Base-by-base conservation (phyloP, 2,329 filamentous ascomycete species). In the Aspergillus intermedius region DNA sequence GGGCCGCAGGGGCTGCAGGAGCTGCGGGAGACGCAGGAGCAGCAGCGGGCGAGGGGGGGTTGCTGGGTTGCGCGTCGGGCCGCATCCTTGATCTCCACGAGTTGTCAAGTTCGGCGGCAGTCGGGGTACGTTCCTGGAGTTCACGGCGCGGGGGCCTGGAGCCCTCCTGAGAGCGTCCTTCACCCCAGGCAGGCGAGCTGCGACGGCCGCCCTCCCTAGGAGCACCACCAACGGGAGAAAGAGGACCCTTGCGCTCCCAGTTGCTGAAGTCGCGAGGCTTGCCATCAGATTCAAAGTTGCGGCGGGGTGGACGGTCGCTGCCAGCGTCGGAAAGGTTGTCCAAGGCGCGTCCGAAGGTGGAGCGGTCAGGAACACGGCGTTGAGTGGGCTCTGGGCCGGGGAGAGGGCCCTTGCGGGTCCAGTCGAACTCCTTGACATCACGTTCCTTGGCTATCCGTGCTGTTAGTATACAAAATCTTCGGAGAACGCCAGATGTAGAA, bases 171-270 rank as follows among this genome's bases (percentile, higher is more conserved):
- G 82, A 83, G 51, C 74, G 74, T 45, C 79, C 81, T 65, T 84
- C 74, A 54, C 82, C 83, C 90, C 91, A 87, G 47, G 84, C 83
- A 49, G 89, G 85, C 15, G 88, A 88, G 62, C 79, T 76, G 63
- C 77, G 78, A 54, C 84, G 78, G 54, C 83, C 77, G 49, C 81
- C 79, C 58, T 82, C 81, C 52, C 81, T 69, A 46, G 64, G 69
- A 25, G 73, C 67, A 21, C 78, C 45, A 76, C 76, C 57, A 74
- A 77, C 71, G 19, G 91, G 88, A 39, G 91, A 88, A 48, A 97
- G 77, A 34, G 93, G 93, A 10, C 93, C 93, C 66, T 88, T 93
- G 60, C 93, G 87, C 72, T 96, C 91, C 93, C 93, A 98, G 70
- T 89, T 94, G 58, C 82, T 80, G 57, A 93, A 86, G 66, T 94